Percentiles rank a stretch among this genome's conserved stretches.
Evolutionary conservation across 2,329 filamentous ascomycete genomes (phyloP).

Genomic region (Sarocladium strictum): DNA sequence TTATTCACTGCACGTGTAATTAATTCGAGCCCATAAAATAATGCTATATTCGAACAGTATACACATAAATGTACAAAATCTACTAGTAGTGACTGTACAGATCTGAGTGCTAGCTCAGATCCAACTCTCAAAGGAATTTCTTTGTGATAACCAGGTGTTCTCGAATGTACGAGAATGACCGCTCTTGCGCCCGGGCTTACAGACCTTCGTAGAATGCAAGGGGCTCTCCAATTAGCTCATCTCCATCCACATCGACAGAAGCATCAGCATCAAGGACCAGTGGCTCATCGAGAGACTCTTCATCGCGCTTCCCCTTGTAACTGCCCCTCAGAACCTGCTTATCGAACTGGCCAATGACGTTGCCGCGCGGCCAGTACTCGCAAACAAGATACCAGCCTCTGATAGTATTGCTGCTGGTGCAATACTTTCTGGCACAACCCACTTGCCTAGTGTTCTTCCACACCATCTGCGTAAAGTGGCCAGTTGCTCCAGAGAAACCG

Average conservation of each 20-base stretch:
- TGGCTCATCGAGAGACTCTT: not conserved
- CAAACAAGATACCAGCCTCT: conserved; percentile 14
- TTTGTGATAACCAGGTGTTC: not conserved
- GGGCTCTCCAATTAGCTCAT: not conserved
- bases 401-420: conserved; percentile 1
- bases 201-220: conserved; percentile 1
- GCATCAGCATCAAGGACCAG: not conserved
- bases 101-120: not conserved
- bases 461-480: conserved; percentile 26
- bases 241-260: not conserved
- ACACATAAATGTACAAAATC: no score
- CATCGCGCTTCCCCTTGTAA: not conserved
- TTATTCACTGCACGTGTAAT: no score
- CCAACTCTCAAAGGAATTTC: not conserved
- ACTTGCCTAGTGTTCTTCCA: conserved; percentile 21
- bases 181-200: not conserved
- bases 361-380: conserved; percentile 12
- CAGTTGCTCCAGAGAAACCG: conserved; percentile 6
- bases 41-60: no score
- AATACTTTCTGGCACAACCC: conserved; percentile 18
- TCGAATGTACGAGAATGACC: not conserved
- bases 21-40: no score
- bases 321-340: conserved; percentile 9
- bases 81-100: not conserved
- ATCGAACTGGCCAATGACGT: conserved; percentile 11